phyloP scores from a whole-genome alignment of 1,284 basidiomycete species.

The Schizophyllum amplum region DNA sequence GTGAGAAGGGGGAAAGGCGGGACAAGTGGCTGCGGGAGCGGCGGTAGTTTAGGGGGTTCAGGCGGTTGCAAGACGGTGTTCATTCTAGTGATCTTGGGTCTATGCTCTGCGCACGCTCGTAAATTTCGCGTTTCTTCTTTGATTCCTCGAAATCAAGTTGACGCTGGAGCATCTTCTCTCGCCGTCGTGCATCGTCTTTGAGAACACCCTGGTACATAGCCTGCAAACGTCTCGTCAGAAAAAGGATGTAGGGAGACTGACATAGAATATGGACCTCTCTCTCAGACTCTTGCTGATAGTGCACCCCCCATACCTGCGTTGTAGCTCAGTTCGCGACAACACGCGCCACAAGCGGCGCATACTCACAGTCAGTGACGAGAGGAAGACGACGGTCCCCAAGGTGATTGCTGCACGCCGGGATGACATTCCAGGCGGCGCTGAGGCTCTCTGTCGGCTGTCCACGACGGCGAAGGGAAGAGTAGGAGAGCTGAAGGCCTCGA shows the following conservation, averaged over 20 bases:
- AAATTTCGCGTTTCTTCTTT: conserved; percentile 52
- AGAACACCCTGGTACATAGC: conserved; percentile 89
- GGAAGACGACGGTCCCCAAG: background rate
- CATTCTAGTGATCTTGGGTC: conserved; percentile 5
- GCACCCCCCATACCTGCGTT: conserved; percentile 85
- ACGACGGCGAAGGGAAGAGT: background rate
- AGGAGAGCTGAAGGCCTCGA: background rate
- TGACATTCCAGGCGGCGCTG: background rate
- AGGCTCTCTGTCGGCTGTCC: background rate
- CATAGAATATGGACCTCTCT: conserved; percentile 51
- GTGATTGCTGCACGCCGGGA: background rate
- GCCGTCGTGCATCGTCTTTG: conserved; percentile 76
- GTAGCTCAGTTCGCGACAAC: conserved; percentile 70
- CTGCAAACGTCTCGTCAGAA: conserved; percentile 30
- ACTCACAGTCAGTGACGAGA: conserved; percentile 14
- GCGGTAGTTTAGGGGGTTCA: background rate
- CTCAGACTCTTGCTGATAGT: conserved; percentile 83
- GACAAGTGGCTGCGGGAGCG: background rate
- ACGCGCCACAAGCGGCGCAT: conserved; percentile 12
- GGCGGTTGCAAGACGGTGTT: no score
- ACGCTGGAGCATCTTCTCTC: conserved; percentile 62
- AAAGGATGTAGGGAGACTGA: conserved; percentile 1
- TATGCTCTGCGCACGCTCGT: conserved; percentile 59
- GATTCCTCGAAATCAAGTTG: conserved; percentile 63
- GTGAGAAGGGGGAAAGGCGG: background rate